These are phyloP conservation scores for Cynara cardunculus DNA, from an alignment of 129 eudicot genomes.

Conservation along the genomic window DNA sequence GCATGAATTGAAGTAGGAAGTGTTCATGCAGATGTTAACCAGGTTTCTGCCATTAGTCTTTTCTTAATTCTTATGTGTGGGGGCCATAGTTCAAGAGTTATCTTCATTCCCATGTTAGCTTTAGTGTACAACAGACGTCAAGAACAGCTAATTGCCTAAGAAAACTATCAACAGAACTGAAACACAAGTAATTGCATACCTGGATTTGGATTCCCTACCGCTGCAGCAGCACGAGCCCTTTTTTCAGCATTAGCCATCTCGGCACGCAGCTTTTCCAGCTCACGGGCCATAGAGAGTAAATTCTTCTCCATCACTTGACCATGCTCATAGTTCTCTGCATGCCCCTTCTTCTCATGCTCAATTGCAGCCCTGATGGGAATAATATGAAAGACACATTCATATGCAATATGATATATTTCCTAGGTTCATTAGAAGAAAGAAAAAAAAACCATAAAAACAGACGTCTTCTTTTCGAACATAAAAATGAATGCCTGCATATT, in stretches of 20 bases:
- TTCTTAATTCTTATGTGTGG: neutral
- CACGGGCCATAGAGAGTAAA: conserved; percentile 80
- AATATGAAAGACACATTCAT: neutral
- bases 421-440: neutral
- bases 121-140: neutral
- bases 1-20: neutral
- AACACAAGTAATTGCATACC: conserved; percentile 39
- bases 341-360: conserved; percentile 86
- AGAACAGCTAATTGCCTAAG: neutral
- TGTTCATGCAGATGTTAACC: neutral
- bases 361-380: conserved; percentile 64
- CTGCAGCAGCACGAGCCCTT: conserved; percentile 72
- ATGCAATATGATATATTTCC: conserved; percentile 1
- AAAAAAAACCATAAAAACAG: neutral
- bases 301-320: conserved; percentile 93
- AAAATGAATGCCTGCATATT: neutral
- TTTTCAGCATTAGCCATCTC: conserved; percentile 95
- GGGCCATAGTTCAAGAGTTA: neutral
- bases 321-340: conserved; percentile 88
- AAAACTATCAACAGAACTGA: neutral
- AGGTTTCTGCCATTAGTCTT: neutral
- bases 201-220: conserved; percentile 64
- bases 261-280: conserved; percentile 90
- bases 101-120: neutral
- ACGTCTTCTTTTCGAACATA: neutral